These are phyloP conservation scores for Euphorbia celastroides DNA, from an alignment of 441 rosid species.

Conservation along the genomic window DNA sequence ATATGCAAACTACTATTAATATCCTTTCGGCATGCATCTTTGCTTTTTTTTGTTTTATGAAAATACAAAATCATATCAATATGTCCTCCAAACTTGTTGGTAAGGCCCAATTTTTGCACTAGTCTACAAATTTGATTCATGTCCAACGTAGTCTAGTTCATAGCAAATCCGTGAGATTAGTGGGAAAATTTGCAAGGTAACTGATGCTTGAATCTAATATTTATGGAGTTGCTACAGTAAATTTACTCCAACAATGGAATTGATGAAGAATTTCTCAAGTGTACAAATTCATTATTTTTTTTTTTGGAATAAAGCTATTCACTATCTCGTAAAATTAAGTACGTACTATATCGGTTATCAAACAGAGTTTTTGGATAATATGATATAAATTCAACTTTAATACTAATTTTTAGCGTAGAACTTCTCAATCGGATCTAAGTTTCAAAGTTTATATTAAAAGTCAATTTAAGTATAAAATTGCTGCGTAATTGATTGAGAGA, in stretches of 20 bases:
- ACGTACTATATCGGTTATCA: background rate
- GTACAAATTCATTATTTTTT: too few relatives aligned
- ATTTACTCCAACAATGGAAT: too few relatives aligned
- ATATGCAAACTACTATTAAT: background rate
- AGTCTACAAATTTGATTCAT: background rate
- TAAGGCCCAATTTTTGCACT: background rate
- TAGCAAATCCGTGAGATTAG: background rate
- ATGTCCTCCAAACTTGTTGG: background rate
- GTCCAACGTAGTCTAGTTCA: background rate
- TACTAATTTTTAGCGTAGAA: background rate
- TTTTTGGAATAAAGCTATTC: background rate
- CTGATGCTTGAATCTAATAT: too few relatives aligned
- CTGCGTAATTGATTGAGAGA: background rate
- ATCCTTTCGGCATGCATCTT: background rate
- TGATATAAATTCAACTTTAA: background rate
- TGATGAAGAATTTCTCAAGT: background rate
- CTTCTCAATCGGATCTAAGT: background rate
- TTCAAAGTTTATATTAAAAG: background rate
- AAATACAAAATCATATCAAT: background rate
- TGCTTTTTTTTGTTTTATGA: background rate
- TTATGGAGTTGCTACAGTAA: too few relatives aligned
- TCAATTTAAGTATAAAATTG: background rate
- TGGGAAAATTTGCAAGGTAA: background rate
- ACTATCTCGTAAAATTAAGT: background rate
- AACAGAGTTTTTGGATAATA: background rate